A percentile compares a stretch with the other conserved stretches of the same genome.
Evolutionary conservation across 352 stramenopile genomes (phyloP).

Genomic region (Blastocystis sp.): DNA sequence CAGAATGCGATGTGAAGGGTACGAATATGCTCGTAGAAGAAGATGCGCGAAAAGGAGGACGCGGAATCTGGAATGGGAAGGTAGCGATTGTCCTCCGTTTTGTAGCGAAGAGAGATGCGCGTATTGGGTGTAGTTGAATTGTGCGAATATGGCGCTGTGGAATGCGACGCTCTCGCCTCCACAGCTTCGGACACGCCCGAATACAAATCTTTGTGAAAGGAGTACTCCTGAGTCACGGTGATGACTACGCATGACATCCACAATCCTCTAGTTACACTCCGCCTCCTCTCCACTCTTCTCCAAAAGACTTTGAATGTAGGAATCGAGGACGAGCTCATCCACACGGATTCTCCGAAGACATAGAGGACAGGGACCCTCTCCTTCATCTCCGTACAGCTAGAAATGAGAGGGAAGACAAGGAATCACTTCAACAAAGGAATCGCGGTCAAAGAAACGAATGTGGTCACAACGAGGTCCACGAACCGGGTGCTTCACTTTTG

Average conservation of each 20-base stretch:
- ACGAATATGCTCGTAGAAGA: neutral
- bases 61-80: slow-evolving; percentile 10
- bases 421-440: slow-evolving; percentile 38
- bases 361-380: slow-evolving; percentile 30
- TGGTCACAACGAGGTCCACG: slow-evolving; percentile 3
- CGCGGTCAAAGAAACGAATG: slow-evolving; percentile 23
- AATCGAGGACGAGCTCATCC: neutral
- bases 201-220: neutral
- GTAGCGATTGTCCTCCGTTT: slow-evolving; percentile 30
- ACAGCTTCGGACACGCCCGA: neutral
- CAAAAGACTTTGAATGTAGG: slow-evolving; percentile 16
- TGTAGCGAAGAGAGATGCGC: neutral
- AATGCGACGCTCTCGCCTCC: no score
- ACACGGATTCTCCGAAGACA: neutral
- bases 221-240: slow-evolving; percentile 26
- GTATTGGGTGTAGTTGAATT: no score
- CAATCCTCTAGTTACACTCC: neutral
- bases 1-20: neutral
- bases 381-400: slow-evolving; percentile 12
- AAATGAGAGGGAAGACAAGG: neutral
- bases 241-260: neutral
- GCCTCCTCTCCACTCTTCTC: neutral
- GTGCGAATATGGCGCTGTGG: no score
- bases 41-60: neutral
- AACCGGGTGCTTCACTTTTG: slow-evolving; percentile 29